These are phyloP conservation scores for Polytrichum commune DNA, from an alignment of 225 moss, liverwort and hornwort species.

Conservation along the genomic window DNA sequence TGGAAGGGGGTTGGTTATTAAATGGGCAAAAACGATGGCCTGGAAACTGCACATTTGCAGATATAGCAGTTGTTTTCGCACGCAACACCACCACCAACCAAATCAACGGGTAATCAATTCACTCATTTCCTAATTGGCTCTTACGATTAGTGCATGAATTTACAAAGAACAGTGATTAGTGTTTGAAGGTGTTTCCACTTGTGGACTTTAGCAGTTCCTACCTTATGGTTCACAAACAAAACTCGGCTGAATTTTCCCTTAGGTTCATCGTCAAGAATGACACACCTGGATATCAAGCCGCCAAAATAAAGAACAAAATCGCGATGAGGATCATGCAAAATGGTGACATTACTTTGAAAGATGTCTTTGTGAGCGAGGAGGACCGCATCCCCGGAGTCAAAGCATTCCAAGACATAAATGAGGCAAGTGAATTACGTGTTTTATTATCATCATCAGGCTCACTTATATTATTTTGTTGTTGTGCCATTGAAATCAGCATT, in stretches of 20 bases:
- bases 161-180: too few relatives aligned
- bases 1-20: slow-evolving; percentile 55
- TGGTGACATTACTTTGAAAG: slow-evolving; percentile 48
- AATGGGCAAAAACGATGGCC: slow-evolving; percentile 70
- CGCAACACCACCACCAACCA: slow-evolving; percentile 48
- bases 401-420: slow-evolving; percentile 49
- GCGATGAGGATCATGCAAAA: slow-evolving; percentile 63
- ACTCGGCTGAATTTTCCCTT: not conserved
- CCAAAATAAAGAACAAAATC: slow-evolving; percentile 63
- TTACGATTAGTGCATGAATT: too few relatives aligned
- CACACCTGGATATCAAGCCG: slow-evolving; percentile 33
- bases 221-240: too few relatives aligned
- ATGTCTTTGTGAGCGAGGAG: slow-evolving; percentile 54
- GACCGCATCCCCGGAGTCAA: slow-evolving; percentile 53
- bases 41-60: slow-evolving; percentile 63
- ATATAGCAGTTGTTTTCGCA: slow-evolving; percentile 52
- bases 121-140: too few relatives aligned
- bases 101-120: slow-evolving; percentile 23
- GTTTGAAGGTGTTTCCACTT: too few relatives aligned
- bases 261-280: slow-evolving; percentile 66
- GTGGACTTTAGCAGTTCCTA: too few relatives aligned
- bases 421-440: slow-evolving; percentile 11
- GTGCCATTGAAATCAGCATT: not conserved
- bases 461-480: too few relatives aligned
- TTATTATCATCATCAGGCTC: too few relatives aligned